Conservation (phyloP, 2,329 filamentous ascomycete genomes). For the Cladosporium halotolerans region DNA sequence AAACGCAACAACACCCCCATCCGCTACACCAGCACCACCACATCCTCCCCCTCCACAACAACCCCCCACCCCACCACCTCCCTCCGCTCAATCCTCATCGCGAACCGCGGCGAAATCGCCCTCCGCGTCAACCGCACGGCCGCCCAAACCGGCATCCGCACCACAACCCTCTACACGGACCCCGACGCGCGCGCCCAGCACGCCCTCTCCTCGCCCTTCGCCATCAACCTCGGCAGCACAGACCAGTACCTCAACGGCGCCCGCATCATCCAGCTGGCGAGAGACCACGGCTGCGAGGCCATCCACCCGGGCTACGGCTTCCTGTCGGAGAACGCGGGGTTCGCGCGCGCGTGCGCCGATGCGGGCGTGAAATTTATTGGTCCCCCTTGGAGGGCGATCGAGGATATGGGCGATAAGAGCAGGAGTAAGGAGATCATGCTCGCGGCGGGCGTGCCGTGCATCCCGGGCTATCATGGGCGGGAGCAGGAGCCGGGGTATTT, state of each 20-base stretch:
- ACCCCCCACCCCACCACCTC: constrained; percentile 16
- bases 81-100: constrained; percentile 72
- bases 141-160: constrained; percentile 78
- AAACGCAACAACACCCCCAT: constrained; percentile 13
- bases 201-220: constrained; percentile 74
- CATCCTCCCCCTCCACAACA: constrained; percentile 5
- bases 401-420: constrained; percentile 85
- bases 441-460: constrained; percentile 87
- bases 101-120: constrained; percentile 94
- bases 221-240: constrained; percentile 74
- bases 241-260: constrained; percentile 90
- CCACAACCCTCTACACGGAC: constrained; percentile 91
- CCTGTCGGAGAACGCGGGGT: constrained; percentile 85
- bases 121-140: constrained; percentile 88
- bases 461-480: constrained; percentile 86
- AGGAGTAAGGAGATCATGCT: constrained; percentile 96
- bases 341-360: constrained; percentile 80
- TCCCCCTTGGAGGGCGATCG: constrained; percentile 69
- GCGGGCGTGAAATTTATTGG: constrained; percentile 93
- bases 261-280: constrained; percentile 82
- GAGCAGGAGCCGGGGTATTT: constrained; percentile 65
- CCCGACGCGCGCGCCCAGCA: constrained; percentile 84
- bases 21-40: constrained; percentile 11
- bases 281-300: constrained; percentile 77
- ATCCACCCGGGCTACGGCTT: constrained; percentile 96